Evolutionary conservation across 768 basidiomycete species (phyloP).

Genomic region (Boletus tylopilopsis): DNA sequence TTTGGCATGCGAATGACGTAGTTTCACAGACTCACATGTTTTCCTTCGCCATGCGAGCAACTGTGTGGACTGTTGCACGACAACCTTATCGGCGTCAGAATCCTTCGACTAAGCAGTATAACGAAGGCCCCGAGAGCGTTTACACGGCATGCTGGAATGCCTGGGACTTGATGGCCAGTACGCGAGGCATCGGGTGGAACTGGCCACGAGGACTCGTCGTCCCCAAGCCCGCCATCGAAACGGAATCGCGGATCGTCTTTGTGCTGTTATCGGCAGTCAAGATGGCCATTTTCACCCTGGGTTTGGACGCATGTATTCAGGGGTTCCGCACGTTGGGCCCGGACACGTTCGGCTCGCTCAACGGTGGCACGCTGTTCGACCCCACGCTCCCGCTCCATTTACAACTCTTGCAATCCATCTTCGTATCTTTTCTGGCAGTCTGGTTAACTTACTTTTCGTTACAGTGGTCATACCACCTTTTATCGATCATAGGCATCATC

Average conservation of each 20-base stretch:
- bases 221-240: slow-evolving; percentile 5
- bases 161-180: slow-evolving; percentile 21
- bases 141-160: slow-evolving; percentile 21
- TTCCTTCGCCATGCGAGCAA: slow-evolving; percentile 3
- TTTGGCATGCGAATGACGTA: not conserved
- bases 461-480: slow-evolving; percentile 37
- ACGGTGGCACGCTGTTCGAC: slow-evolving; percentile 37
- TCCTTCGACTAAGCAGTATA: not conserved
- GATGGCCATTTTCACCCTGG: slow-evolving; percentile 5
- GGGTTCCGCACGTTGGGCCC: slow-evolving; percentile 32
- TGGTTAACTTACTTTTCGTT: slow-evolving; percentile 41
- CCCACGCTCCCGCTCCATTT: slow-evolving; percentile 30
- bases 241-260: slow-evolving; percentile 10
- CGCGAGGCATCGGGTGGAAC: slow-evolving; percentile 29
- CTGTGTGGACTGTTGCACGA: slow-evolving; percentile 16
- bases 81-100: slow-evolving; percentile 8
- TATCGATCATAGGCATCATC: slow-evolving; percentile 41
- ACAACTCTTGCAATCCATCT: slow-evolving; percentile 36
- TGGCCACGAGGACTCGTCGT: slow-evolving; percentile 18
- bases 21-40: slow-evolving; percentile 11
- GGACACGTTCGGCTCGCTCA: slow-evolving; percentile 30
- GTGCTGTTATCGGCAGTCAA: slow-evolving; percentile 4
- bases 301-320: slow-evolving; percentile 14
- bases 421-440: slow-evolving; percentile 38
- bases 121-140: not conserved